These are phyloP conservation scores for Arthrobotrys iridis DNA, from an alignment of 2,329 filamentous ascomycete genomes.

Conservation along the genomic window DNA sequence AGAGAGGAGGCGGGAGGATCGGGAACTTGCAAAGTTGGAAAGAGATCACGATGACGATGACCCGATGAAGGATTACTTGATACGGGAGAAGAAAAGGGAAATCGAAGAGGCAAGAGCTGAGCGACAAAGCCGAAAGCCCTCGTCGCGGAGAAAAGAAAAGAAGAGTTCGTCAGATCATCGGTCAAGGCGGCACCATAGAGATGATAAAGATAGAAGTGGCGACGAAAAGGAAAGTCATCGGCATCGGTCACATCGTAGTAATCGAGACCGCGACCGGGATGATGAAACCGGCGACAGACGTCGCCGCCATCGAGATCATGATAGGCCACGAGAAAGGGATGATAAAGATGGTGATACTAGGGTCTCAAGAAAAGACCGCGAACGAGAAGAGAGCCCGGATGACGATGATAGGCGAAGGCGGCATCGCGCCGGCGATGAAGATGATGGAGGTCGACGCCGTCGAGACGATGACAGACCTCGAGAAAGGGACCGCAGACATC, in stretches of 20 bases:
- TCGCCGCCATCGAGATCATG: slow-evolving; percentile 57
- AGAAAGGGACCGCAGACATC: slow-evolving; percentile 8
- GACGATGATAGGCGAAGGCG: slow-evolving; percentile 13
- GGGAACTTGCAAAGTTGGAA: slow-evolving; percentile 78
- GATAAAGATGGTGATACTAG: background rate
- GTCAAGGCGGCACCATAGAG: slow-evolving; percentile 62
- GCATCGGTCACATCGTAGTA: slow-evolving; percentile 49
- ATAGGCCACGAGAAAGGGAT: slow-evolving; percentile 9
- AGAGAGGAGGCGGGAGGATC: slow-evolving; percentile 71
- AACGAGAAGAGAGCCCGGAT: slow-evolving; percentile 6
- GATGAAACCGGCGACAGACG: slow-evolving; percentile 57
- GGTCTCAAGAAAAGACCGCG: background rate
- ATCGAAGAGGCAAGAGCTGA: slow-evolving; percentile 74
- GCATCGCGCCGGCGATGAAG: slow-evolving; percentile 28
- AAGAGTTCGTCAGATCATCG: slow-evolving; percentile 34
- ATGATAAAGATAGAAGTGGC: slow-evolving; percentile 60
- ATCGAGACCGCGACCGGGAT: slow-evolving; percentile 38
- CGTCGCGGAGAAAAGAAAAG: slow-evolving; percentile 61
- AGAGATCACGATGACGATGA: slow-evolving; percentile 91
- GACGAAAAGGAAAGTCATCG: slow-evolving; percentile 54
- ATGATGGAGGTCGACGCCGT: slow-evolving; percentile 20
- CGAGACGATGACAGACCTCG: slow-evolving; percentile 36
- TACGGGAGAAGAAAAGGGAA: slow-evolving; percentile 91
- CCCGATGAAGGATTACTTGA: slow-evolving; percentile 92
- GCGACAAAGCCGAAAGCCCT: slow-evolving; percentile 65